Percentiles rank a stretch among this genome's conserved stretches.
These are phyloP conservation scores for Hordeum pubiflorum DNA, from an alignment of 202 grass and related monocot species.

Conservation along the genomic window DNA sequence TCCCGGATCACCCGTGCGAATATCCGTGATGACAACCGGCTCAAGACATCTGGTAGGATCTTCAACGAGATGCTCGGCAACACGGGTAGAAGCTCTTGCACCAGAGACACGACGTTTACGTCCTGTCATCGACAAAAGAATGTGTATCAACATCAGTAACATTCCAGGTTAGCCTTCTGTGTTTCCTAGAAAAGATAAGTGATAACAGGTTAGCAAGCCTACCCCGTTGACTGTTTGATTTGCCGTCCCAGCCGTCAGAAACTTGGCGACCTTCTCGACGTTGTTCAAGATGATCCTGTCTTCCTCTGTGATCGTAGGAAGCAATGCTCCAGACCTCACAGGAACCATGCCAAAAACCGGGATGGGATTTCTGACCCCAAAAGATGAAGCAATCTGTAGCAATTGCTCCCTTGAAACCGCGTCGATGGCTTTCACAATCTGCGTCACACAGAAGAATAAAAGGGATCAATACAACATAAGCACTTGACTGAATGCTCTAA, in stretches of 20 bases:
- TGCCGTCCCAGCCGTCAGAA: constrained; percentile 65
- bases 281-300: constrained; percentile 91
- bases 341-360: constrained; percentile 90
- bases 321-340: constrained; percentile 47
- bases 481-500: neutral
- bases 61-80: constrained; percentile 81
- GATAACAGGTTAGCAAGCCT: neutral
- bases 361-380: constrained; percentile 50
- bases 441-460: constrained; percentile 10
- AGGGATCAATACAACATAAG: neutral
- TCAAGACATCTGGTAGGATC: constrained; percentile 72
- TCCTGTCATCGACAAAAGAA: constrained; percentile 39
- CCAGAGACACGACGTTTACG: constrained; percentile 45
- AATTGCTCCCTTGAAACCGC: constrained; percentile 87
- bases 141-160: neutral
- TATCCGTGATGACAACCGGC: constrained; percentile 66
- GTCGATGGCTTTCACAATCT: constrained; percentile 98
- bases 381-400: constrained; percentile 56
- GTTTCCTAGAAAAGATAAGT: neutral
- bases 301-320: constrained; percentile 86
- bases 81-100: constrained; percentile 82
- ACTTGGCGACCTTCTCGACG: constrained; percentile 82
- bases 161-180: neutral
- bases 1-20: constrained; percentile 76
- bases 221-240: constrained; percentile 50